A percentile compares a stretch with the other conserved stretches of the same genome.
Evolutionary conservation across 2,329 filamentous ascomycete genomes (phyloP).

Genomic region (Ascochyta viciae-villosae): DNA sequence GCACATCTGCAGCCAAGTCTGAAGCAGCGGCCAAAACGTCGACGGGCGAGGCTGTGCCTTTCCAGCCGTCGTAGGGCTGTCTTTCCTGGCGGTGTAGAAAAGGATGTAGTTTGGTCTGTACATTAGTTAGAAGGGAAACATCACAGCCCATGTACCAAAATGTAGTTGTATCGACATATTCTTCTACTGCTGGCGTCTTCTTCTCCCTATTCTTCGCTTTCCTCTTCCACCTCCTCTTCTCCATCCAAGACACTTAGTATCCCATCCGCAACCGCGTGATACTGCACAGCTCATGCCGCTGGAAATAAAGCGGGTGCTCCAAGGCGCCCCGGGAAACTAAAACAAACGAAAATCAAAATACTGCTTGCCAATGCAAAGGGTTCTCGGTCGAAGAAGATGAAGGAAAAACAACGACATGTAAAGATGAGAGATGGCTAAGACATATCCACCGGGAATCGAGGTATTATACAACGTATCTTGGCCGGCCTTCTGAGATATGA

Average conservation of each 20-base stretch:
- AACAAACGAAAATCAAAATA: slow-evolving; percentile 8
- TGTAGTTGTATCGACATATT: slow-evolving; percentile 8
- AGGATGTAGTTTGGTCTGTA: not conserved
- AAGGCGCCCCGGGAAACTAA: not conserved
- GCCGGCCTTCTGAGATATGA: slow-evolving; percentile 19
- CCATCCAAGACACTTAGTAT: not conserved
- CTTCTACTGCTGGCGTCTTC: slow-evolving; percentile 1
- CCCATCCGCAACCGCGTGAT: not conserved
- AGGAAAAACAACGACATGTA: not conserved
- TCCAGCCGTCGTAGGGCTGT: slow-evolving; percentile 5
- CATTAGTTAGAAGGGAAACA: not conserved
- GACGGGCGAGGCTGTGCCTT: slow-evolving; percentile 5
- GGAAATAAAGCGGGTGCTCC: slow-evolving; percentile 1
- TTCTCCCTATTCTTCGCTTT: not conserved
- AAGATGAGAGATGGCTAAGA: not conserved
- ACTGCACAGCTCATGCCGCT: not conserved
- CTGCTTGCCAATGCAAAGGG: not conserved
- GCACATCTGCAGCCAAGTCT: not conserved
- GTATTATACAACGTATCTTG: slow-evolving; percentile 24
- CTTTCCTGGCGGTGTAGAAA: not conserved
- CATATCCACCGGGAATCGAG: slow-evolving; percentile 23
- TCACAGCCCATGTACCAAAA: not conserved
- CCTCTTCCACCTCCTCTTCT: not conserved
- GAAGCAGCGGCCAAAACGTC: not conserved
- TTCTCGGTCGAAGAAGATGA: slow-evolving; percentile 2